Percentiles rank a stretch among this genome's conserved stretches.
Evolutionary conservation across 2,329 filamentous ascomycete genomes (phyloP).

Genomic region (Penicillium digitatum): DNA sequence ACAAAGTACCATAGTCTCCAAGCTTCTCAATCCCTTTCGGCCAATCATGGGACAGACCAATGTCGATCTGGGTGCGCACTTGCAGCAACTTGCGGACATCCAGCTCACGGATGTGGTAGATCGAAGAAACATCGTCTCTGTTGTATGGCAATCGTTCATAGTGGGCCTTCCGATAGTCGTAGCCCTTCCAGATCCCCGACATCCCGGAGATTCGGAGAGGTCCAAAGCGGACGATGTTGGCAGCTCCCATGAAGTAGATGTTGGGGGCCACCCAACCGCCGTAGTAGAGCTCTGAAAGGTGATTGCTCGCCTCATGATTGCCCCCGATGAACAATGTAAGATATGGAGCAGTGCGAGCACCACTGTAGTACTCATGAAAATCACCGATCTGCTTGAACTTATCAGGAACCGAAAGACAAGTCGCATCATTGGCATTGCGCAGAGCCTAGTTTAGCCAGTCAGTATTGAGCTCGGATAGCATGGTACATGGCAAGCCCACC

Average conservation of each 20-base stretch:
- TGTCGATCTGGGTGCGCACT: conserved; percentile 79
- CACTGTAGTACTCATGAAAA: conserved; percentile 91
- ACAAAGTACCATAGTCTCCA: conserved; percentile 67
- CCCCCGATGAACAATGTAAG: conserved; percentile 89
- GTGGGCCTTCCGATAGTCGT: conserved; percentile 79
- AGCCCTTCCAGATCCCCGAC: conserved; percentile 92
- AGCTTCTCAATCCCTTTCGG: conserved; percentile 75
- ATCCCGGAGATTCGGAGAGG: conserved; percentile 82
- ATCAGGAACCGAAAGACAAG: conserved; percentile 79
- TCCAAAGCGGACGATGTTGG: conserved; percentile 80
- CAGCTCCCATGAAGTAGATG: conserved; percentile 94
- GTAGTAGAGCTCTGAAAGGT: conserved; percentile 90
- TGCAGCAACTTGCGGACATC: conserved; percentile 88
- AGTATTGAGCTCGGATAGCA: background rate
- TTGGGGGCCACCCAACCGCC: conserved; percentile 96
- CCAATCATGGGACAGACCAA: conserved; percentile 96
- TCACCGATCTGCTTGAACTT: conserved; percentile 89
- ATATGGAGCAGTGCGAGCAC: conserved; percentile 71
- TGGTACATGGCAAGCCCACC: conserved; percentile 44
- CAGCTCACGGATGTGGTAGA: conserved; percentile 86
- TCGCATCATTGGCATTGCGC: conserved; percentile 82
- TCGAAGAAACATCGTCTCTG: conserved; percentile 67
- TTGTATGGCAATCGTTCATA: conserved; percentile 83
- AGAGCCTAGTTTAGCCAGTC: conserved; percentile 56
- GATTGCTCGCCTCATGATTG: conserved; percentile 90